Percentiles rank a stretch among this genome's conserved stretches.
Evolutionary conservation across 129 eudicot species (phyloP).

Genomic region (Pittosporum tobira): DNA sequence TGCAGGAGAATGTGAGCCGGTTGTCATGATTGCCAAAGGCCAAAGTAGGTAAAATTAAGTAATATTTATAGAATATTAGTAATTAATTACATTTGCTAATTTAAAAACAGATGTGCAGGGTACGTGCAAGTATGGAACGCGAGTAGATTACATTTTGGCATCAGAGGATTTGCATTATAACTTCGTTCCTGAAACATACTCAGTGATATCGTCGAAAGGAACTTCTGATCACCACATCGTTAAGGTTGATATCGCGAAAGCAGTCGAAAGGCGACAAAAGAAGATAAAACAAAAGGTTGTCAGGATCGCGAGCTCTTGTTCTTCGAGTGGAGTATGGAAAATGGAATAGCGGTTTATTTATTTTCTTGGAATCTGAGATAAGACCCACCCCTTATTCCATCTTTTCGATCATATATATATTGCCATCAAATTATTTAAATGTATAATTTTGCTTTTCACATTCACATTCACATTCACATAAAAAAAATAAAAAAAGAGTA

Average conservation of each 20-base stretch:
- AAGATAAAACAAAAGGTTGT: conserved; percentile 31
- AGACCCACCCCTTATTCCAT: too few species aligned
- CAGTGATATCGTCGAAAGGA: conserved; percentile 81
- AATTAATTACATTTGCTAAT: too few species aligned
- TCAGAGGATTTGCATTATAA: conserved; percentile 40
- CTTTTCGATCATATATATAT: neutral
- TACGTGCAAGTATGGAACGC: conserved; percentile 91
- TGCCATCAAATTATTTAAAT: neutral
- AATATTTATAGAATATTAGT: too few species aligned
- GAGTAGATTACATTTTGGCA: conserved; percentile 71
- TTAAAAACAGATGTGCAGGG: conserved; percentile 68
- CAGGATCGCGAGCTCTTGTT: conserved; percentile 26
- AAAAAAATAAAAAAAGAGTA: too few species aligned
- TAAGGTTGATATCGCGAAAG: conserved; percentile 56
- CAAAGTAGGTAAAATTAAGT: conserved; percentile 54
- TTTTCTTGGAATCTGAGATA: neutral
- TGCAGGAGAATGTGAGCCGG: conserved; percentile 83
- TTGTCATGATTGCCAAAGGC: conserved; percentile 90
- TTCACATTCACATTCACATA: too few species aligned
- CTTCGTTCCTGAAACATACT: conserved; percentile 77
- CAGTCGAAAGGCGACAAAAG: conserved; percentile 18
- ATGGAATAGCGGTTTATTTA: conserved; percentile 4
- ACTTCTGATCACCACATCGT: conserved; percentile 94
- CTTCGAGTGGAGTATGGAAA: conserved; percentile 27
- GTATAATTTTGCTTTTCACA: too few species aligned